phyloP scores from a whole-genome alignment of 2,329 filamentous ascomycete genomes.

The Elsinoe perseae region DNA sequence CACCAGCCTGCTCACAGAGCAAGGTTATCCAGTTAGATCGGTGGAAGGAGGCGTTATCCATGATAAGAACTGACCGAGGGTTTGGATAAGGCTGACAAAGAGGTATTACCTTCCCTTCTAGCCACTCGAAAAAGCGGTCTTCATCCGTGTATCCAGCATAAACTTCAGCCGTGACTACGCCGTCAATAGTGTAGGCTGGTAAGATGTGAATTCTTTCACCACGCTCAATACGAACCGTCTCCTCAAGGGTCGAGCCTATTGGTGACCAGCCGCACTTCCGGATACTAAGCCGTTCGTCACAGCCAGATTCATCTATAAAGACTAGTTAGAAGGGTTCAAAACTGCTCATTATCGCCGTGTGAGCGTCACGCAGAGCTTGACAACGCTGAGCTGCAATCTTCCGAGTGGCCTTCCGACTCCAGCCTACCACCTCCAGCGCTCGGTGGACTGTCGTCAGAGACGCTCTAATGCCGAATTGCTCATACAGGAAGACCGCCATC shows the following conservation, averaged over 20 bases:
- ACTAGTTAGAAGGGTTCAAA: background rate
- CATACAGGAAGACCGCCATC: background rate
- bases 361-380: background rate
- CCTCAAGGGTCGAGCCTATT: background rate
- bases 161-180: background rate
- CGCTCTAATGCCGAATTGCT: background rate
- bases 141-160: background rate
- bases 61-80: background rate
- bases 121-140: background rate
- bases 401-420: background rate
- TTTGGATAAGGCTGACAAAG: background rate
- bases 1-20: constrained; percentile 9
- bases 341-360: background rate
- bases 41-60: background rate
- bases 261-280: background rate
- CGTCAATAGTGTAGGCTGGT: background rate
- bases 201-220: background rate
- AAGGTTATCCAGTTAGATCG: background rate
- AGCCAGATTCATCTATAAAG: background rate
- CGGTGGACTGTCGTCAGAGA: background rate
- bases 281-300: background rate
- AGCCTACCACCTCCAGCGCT: background rate
- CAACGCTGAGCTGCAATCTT: background rate
- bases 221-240: background rate
- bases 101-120: background rate